phyloP scores from a whole-genome alignment of 2,329 filamentous ascomycete species.

The Pseudogymnoascus sp. region DNA sequence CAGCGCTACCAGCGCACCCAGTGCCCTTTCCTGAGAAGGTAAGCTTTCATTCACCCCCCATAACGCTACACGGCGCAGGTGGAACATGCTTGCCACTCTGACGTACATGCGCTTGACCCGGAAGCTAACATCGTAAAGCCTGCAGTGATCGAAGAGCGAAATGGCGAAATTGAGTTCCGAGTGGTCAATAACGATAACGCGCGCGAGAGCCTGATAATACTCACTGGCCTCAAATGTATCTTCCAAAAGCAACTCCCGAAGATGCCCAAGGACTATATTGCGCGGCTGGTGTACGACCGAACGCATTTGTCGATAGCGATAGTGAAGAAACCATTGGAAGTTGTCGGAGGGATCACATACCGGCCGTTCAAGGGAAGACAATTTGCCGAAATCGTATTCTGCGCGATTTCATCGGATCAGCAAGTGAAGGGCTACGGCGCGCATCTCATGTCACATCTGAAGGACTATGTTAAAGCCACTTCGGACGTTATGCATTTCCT shows the following conservation, averaged over 20 bases:
- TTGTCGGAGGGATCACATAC: constrained; percentile 96
- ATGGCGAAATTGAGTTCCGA: constrained; percentile 90
- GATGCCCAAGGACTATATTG: constrained; percentile 99
- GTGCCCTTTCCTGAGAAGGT: constrained; percentile 90
- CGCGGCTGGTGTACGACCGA: constrained; percentile 91
- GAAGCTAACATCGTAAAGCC: constrained; percentile 45
- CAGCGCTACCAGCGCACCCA: constrained; percentile 45
- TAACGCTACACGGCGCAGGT: too few species aligned
- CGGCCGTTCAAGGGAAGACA: constrained; percentile 84
- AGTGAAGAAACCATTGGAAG: constrained; percentile 90
- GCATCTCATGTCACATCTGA: constrained; percentile 95
- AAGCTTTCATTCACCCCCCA: constrained; percentile 18
- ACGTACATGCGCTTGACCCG: background rate
- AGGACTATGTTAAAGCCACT: constrained; percentile 96
- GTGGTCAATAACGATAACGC: constrained; percentile 95
- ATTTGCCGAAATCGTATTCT: constrained; percentile 98
- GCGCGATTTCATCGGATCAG: constrained; percentile 93
- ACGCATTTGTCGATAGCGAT: constrained; percentile 96
- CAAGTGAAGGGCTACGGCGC: constrained; percentile 98
- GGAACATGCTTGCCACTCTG: background rate
- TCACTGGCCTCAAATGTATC: constrained; percentile 93
- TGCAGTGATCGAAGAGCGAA: constrained; percentile 87
- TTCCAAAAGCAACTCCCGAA: constrained; percentile 98
- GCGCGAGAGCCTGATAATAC: constrained; percentile 82
- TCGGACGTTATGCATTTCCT: constrained; percentile 97